Evolutionary conservation across 2,329 filamentous ascomycete species (phyloP).

Genomic region (Fusarium duplospermum): DNA sequence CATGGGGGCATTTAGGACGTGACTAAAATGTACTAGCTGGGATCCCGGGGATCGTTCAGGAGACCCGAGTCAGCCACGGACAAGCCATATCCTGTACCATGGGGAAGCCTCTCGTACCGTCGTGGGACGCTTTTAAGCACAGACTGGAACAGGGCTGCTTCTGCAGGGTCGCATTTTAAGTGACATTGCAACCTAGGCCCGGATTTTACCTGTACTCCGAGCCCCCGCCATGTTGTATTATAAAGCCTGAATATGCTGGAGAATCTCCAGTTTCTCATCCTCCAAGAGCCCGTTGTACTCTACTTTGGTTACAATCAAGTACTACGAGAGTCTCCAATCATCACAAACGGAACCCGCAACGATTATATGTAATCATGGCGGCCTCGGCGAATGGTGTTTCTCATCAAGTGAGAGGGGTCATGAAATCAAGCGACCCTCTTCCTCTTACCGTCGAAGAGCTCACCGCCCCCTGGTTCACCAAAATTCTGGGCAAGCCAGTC

Average conservation of each 20-base stretch:
- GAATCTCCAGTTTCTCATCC: not conserved
- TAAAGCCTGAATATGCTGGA: not conserved
- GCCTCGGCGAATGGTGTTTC: not conserved
- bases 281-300: not conserved
- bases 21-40: not conserved
- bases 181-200: not conserved
- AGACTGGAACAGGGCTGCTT: not conserved
- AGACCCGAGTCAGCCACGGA: not conserved
- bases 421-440: conserved; percentile 2
- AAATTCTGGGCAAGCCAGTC: not conserved
- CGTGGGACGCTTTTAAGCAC: not conserved
- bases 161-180: not conserved
- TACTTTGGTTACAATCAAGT: not conserved
- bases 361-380: not conserved
- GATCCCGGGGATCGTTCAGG: not conserved
- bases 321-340: not conserved
- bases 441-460: conserved; percentile 6
- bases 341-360: not conserved
- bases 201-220: not conserved
- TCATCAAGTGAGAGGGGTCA: not conserved
- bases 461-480: conserved; percentile 7
- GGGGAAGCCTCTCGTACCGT: not conserved
- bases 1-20: not conserved
- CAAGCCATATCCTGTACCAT: not conserved
- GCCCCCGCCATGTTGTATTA: not conserved